phyloP scores from a whole-genome alignment of 495 filamentous ascomycete species.

The Chaetomidium leptoderma region DNA sequence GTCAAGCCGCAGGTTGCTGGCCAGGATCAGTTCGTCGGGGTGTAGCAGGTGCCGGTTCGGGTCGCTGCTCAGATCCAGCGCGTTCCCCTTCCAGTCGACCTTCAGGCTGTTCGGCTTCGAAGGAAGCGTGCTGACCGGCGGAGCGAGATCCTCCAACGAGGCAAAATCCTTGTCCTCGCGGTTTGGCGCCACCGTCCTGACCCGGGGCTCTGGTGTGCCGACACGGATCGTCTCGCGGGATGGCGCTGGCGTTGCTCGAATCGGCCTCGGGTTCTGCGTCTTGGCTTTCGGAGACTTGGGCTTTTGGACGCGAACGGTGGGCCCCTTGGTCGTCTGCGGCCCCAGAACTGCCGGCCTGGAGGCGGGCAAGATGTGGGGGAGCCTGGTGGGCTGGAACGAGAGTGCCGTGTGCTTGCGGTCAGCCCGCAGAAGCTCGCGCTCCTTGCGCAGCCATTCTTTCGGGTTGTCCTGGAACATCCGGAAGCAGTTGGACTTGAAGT shows the following conservation, averaged over 20 bases:
- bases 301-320: conserved; percentile 42
- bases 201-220: conserved; percentile 44
- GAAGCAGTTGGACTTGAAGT: conserved; percentile 62
- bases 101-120: conserved; percentile 63
- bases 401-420: conserved; percentile 38
- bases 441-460: conserved; percentile 56
- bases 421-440: conserved; percentile 55
- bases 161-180: conserved; percentile 85
- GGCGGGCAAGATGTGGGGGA: conserved; percentile 43
- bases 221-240: conserved; percentile 38
- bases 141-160: conserved; percentile 73
- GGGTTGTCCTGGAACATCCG: conserved; percentile 57
- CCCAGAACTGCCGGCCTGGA: conserved; percentile 33
- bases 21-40: conserved; percentile 71
- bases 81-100: conserved; percentile 81
- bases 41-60: conserved; percentile 73
- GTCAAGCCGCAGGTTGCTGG: conserved; percentile 74
- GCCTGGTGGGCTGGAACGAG: conserved; percentile 28
- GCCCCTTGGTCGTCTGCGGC: conserved; percentile 42
- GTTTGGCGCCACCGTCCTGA: conserved; percentile 46
- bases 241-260: conserved; percentile 26
- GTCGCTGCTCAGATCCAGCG: conserved; percentile 75
- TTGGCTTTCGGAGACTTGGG: conserved; percentile 27
- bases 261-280: conserved; percentile 30
- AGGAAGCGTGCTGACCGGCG: conserved; percentile 62